Evolutionary conservation across 805 yeast species (phyloP).

Genomic region (Kregervanrija delftensis): DNA sequence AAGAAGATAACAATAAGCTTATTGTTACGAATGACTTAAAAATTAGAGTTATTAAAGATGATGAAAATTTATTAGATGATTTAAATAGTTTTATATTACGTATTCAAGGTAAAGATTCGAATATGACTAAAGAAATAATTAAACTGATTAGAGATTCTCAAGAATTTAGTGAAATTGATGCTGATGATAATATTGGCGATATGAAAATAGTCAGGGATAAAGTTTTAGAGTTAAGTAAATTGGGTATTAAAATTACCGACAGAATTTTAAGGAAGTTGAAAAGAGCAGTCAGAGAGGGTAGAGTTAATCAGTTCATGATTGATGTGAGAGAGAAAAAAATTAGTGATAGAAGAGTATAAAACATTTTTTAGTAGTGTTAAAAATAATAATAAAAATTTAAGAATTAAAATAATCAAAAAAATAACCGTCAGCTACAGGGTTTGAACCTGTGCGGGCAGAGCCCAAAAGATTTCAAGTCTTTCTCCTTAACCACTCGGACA

Average conservation of each 20-base stretch:
- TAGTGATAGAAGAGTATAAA: slow-evolving; percentile 20
- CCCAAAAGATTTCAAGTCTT: slow-evolving; percentile 19
- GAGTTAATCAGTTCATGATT: slow-evolving; percentile 22
- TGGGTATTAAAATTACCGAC: slow-evolving; percentile 19
- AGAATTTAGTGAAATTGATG: slow-evolving; percentile 6
- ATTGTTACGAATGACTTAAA: slow-evolving; percentile 13
- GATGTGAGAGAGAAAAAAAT: slow-evolving; percentile 21
- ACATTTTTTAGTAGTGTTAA: background rate
- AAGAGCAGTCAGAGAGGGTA: slow-evolving; percentile 19
- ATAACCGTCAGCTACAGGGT: slow-evolving; percentile 17
- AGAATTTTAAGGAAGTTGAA: slow-evolving; percentile 14
- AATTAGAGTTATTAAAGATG: slow-evolving; percentile 22
- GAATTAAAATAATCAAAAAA: background rate
- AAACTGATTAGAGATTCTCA: slow-evolving; percentile 7
- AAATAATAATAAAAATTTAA: background rate
- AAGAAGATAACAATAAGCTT: slow-evolving; percentile 12
- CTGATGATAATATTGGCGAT: slow-evolving; percentile 6
- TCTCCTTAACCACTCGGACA: slow-evolving; percentile 19
- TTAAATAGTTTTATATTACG: slow-evolving; percentile 18
- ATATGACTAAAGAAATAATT: slow-evolving; percentile 10
- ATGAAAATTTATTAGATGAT: slow-evolving; percentile 22
- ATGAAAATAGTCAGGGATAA: slow-evolving; percentile 11
- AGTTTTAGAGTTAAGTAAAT: slow-evolving; percentile 16
- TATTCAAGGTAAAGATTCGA: slow-evolving; percentile 21
- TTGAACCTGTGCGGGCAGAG: slow-evolving; percentile 20